These are phyloP conservation scores for Wickerhamomyces strasburgensis DNA, from an alignment of 805 yeast species.

Conservation along the genomic window DNA sequence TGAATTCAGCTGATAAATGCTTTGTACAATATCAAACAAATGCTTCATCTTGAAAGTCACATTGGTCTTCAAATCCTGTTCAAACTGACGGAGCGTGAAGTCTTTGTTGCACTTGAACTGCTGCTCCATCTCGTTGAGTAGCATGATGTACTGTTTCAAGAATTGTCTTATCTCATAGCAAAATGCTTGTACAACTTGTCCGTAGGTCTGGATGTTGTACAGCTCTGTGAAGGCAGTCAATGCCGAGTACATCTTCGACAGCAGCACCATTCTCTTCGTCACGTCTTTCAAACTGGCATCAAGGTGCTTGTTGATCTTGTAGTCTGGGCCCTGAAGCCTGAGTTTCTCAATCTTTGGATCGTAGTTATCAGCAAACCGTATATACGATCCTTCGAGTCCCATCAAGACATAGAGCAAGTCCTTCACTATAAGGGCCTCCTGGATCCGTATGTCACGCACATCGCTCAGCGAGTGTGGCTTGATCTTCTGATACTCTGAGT, in stretches of 20 bases:
- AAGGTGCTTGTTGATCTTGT: slow-evolving; percentile 61
- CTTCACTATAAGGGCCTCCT: slow-evolving; percentile 66
- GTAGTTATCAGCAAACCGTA: slow-evolving; percentile 61
- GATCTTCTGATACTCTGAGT: slow-evolving; percentile 27
- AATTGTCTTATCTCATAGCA: slow-evolving; percentile 53
- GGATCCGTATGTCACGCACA: slow-evolving; percentile 45
- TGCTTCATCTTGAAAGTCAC: slow-evolving; percentile 41
- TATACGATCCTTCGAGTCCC: slow-evolving; percentile 75
- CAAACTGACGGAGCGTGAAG: slow-evolving; percentile 58
- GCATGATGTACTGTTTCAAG: slow-evolving; percentile 31
- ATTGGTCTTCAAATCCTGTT: slow-evolving; percentile 40
- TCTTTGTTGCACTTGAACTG: slow-evolving; percentile 42
- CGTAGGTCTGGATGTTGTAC: slow-evolving; percentile 53
- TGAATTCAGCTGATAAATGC: slow-evolving; percentile 44
- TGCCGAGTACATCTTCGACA: slow-evolving; percentile 60
- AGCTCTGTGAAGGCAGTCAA: slow-evolving; percentile 55
- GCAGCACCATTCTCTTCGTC: slow-evolving; percentile 51
- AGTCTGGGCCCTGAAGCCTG: slow-evolving; percentile 67
- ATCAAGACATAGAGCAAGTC: slow-evolving; percentile 66
- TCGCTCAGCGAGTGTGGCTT: slow-evolving; percentile 44
- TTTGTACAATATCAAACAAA: slow-evolving; percentile 50
- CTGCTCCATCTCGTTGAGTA: slow-evolving; percentile 44
- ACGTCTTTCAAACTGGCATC: slow-evolving; percentile 72
- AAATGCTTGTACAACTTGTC: slow-evolving; percentile 69
- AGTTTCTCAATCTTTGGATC: slow-evolving; percentile 39